Evolutionary conservation across 495 filamentous ascomycete genomes (phyloP), one percentile per base, ranked within the genome.

Genomic region (Acidiella bohemica): DNA sequence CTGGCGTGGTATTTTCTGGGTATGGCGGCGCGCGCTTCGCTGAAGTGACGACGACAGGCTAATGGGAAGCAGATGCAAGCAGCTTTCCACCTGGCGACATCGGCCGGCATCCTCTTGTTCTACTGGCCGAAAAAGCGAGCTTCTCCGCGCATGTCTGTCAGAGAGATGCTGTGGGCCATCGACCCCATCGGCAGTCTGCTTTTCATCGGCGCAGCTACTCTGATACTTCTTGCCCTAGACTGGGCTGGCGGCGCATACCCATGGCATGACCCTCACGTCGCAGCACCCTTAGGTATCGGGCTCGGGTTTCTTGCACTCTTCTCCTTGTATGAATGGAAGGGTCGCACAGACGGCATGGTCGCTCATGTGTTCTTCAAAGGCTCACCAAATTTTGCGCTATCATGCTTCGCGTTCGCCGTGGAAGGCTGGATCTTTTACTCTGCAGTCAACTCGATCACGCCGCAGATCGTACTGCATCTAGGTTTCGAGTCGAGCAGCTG

Each of bases 361-460:
- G 67, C 68, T 1, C 67, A 74, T 48, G 58, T 71, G 31, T 73
- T 71, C 59, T 74, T 73, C 54, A 50, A 51, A 23, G 48, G 59
- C 17, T 65, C 67, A 21, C 62, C 62, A 14, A 74, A 74, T 44
- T 74, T 74, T 36, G 57, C 58, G 0, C 60, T 71, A 19, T 62
- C 71, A 0, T 54, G 63, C 21, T 72, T 71, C 46, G 67, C 67
- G 12, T 71, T 70, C 46, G 68, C 63, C 4, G 68, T 72, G 23
- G 69, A 75, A 57, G 44, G 55, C 4, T 75, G 70, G 67, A 67
- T 75, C 36, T 73, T 71, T 47, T 75, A 71, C 49, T 66, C 62
- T 36, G 68, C 69, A 17, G 67, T 75, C 25, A 75, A 72, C 48
- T 65, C 62, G 24, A 55, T 71, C 30, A 66, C 65, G 7, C 70